Percentiles rank a stretch among this genome's conserved stretches.
Conservation (phyloP, 805 yeast species). For the Barnettozyma populi region DNA sequence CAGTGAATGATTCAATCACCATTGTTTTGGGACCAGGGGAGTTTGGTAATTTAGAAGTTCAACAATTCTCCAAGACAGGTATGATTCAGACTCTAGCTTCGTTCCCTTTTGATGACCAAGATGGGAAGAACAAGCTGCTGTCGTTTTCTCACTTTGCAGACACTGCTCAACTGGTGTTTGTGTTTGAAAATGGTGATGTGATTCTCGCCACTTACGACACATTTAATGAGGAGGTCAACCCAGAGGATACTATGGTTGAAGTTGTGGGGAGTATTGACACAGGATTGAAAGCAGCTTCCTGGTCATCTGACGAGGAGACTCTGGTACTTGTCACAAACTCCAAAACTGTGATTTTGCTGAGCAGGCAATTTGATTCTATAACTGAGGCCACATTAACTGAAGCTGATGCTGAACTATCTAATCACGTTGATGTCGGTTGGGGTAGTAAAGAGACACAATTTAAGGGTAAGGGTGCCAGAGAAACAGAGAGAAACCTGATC, state of each 20-base stretch:
- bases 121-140: constrained; percentile 36
- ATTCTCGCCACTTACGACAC: constrained; percentile 57
- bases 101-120: constrained; percentile 37
- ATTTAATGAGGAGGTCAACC: constrained; percentile 32
- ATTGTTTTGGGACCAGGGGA: constrained; percentile 54
- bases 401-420: constrained; percentile 61
- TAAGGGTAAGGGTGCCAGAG: constrained; percentile 87
- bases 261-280: constrained; percentile 82
- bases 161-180: constrained; percentile 55
- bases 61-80: constrained; percentile 66
- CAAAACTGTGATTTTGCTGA: constrained; percentile 56
- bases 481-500: constrained; percentile 56
- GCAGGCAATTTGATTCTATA: constrained; percentile 75
- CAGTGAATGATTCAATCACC: constrained; percentile 67
- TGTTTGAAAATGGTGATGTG: constrained; percentile 74
- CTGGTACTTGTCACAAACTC: constrained; percentile 62
- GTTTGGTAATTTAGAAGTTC: constrained; percentile 62
- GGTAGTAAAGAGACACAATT: constrained; percentile 96
- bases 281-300: constrained; percentile 64
- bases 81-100: constrained; percentile 52
- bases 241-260: constrained; percentile 51
- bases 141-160: constrained; percentile 70
- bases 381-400: constrained; percentile 46
- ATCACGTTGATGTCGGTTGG: constrained; percentile 97
- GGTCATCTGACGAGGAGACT: constrained; percentile 93